phyloP scores from a whole-genome alignment of 2,329 filamentous ascomycete genomes.

The Lachnellula hyalina region DNA sequence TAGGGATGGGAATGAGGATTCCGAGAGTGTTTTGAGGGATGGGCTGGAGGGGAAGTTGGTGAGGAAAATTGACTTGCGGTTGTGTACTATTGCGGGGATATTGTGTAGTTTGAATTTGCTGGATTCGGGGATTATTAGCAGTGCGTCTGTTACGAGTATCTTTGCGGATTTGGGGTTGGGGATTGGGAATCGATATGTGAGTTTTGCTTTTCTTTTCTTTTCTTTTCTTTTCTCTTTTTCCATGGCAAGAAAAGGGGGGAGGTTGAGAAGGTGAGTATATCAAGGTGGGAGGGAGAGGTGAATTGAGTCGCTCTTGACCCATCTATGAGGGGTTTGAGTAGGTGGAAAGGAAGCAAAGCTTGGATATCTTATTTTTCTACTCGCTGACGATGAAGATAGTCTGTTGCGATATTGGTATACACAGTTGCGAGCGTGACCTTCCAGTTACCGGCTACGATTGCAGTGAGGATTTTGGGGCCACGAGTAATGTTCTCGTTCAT shows the following conservation, averaged over 20 bases:
- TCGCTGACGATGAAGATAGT: slow-evolving; percentile 29
- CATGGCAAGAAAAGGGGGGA: background rate
- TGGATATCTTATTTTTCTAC: background rate
- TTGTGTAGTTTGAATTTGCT: slow-evolving; percentile 65
- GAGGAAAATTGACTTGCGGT: slow-evolving; percentile 59
- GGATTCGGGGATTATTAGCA: slow-evolving; percentile 65
- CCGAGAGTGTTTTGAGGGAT: background rate
- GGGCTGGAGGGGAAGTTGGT: slow-evolving; percentile 43
- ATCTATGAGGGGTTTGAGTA: too few species aligned
- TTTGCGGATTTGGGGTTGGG: slow-evolving; percentile 56
- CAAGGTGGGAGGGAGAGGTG: background rate
- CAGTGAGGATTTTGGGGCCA: slow-evolving; percentile 60
- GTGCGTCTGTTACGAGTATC: slow-evolving; percentile 64
- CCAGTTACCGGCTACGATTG: slow-evolving; percentile 63
- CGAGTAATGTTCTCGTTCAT: slow-evolving; percentile 56
- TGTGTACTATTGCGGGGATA: slow-evolving; percentile 67
- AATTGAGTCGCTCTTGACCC: background rate
- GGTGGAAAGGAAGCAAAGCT: background rate
- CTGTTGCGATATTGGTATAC: slow-evolving; percentile 68
- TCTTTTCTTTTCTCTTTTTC: background rate
- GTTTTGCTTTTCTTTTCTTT: slow-evolving; percentile 1
- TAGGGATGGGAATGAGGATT: background rate
- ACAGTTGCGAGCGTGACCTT: slow-evolving; percentile 63
- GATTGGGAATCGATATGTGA: slow-evolving; percentile 53
- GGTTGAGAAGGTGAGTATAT: background rate